Conservation (phyloP, 2,329 filamentous ascomycete species). For the Tolypocladium nubicola region DNA sequence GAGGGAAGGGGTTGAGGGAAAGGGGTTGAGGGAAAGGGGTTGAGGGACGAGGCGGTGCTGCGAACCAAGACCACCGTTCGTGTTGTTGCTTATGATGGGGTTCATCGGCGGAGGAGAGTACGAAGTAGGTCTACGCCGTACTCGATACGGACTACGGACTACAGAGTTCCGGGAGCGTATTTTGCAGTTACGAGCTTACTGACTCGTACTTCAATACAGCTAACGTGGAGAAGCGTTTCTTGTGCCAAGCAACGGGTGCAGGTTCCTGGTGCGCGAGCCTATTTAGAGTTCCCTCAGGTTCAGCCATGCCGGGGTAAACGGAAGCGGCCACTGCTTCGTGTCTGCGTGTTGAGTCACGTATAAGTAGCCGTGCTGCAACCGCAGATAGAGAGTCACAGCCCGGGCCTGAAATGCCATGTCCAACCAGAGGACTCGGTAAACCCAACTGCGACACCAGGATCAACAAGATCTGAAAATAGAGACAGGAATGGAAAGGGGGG, state of each 20-base stretch:
- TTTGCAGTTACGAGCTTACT: neutral
- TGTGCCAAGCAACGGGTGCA: neutral
- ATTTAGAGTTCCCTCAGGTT: neutral
- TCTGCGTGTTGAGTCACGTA: neutral
- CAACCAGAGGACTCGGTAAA: no score
- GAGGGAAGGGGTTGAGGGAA: slow-evolving; percentile 15
- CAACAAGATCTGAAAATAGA: neutral
- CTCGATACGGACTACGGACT: no score
- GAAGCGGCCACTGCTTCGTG: neutral
- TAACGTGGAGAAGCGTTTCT: neutral
- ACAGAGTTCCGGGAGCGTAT: neutral
- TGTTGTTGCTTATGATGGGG: neutral
- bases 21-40: slow-evolving; percentile 2
- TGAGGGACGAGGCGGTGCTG: no score
- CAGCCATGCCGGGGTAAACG: neutral
- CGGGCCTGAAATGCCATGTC: no score
- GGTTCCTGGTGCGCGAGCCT: neutral
- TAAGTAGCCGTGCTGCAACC: neutral
- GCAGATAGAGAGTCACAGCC: neutral
- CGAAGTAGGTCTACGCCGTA: no score
- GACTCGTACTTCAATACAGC: neutral
- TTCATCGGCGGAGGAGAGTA: neutral
- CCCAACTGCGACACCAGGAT: neutral
- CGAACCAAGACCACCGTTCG: neutral
- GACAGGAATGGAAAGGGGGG: neutral